phyloP scores from a whole-genome alignment of 1,284 basidiomycete species.

The Marasmius tenuissimus region DNA sequence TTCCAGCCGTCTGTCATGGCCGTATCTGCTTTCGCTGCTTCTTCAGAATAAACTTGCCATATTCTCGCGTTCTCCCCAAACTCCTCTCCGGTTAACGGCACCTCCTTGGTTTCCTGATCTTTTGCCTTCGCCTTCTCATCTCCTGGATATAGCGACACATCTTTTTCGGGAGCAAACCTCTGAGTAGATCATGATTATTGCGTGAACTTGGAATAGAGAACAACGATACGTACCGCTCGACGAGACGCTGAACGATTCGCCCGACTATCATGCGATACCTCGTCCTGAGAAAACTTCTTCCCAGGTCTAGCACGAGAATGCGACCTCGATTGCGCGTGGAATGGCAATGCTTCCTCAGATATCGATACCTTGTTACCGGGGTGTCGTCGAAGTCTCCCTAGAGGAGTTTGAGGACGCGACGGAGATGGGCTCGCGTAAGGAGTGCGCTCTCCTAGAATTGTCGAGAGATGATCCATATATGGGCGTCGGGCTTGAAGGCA shows the following conservation, averaged over 20 bases:
- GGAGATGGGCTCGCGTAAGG: not conserved
- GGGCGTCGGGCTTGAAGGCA: not conserved
- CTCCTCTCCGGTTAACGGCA: conserved; percentile 13
- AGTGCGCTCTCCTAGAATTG: not conserved
- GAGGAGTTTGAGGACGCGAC: not conserved
- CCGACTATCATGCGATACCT: not conserved
- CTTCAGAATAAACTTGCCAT: conserved; percentile 40
- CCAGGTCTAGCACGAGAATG: conserved; percentile 1
- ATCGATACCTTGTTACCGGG: not conserved
- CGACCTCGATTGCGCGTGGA: not conserved
- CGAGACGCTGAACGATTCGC: conserved; percentile 2
- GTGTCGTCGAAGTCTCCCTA: not conserved
- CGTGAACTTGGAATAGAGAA: not conserved
- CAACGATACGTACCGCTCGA: not conserved
- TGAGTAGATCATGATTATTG: not conserved
- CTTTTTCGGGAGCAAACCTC: not conserved
- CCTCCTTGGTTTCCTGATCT: not conserved
- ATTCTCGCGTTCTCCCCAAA: conserved; percentile 24
- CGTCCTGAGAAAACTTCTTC: conserved; percentile 1
- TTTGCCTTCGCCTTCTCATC: conserved; percentile 19
- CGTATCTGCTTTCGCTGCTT: conserved; percentile 34
- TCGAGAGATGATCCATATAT: not conserved
- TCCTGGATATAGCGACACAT: not conserved
- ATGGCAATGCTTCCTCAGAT: not conserved
- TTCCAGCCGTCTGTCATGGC: conserved; percentile 35